Base-by-base conservation (phyloP, 139 green algal species). In the Closterium sp. region DNA sequence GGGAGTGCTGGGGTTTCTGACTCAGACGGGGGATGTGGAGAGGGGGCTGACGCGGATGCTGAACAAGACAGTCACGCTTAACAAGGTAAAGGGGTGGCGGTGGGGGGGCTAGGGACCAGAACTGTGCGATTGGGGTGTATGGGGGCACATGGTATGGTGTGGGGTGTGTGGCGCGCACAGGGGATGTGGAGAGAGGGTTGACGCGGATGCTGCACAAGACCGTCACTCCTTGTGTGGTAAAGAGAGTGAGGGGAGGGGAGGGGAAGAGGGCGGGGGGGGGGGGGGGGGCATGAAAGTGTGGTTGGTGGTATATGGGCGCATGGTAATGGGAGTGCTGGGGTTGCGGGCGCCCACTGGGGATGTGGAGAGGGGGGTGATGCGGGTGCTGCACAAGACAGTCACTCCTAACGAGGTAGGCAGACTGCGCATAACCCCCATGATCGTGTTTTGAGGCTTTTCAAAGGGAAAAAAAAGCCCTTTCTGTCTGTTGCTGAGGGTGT, bases 151-250 rank as follows among this genome's bases (percentile, higher is more conserved):
- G n/a, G n/a, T n/a, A n/a, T n/a, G n/a, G n/a, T n/a, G n/a, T n/a
- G n/a, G n/a, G n/a, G n/a, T n/a, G n/a, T n/a, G n/a, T n/a, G 64
- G 64, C 64, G 16, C 43, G 81, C 16, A 92, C 96, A 34, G 93
- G 94, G 0, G 97, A 99, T 94, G 84, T 98, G 88, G 97, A 98
- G 94, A 93, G 97, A 1, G 94, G 93, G 32, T 31, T 98, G 33
- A 96, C 94, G 3, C 94, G 97, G 1, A 92, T 96, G 7, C 93
- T 97, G 86, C 96, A 98, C 91, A 84, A 95, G 88, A 98, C 94
- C 34, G 95, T 96, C 21, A 94, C 95, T 1, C 97, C 97, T 3
- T 69, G 96, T 2, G 97, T 98, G 94, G 95, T 97, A 32, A 92
- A 19, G n/a, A n/a, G n/a, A n/a, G n/a, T n/a, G n/a, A n/a, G n/a